Evolutionary conservation across 1,284 basidiomycete genomes (phyloP), one percentile per base, ranked within the genome.

Genomic region (Trichosporon sp.): DNA sequence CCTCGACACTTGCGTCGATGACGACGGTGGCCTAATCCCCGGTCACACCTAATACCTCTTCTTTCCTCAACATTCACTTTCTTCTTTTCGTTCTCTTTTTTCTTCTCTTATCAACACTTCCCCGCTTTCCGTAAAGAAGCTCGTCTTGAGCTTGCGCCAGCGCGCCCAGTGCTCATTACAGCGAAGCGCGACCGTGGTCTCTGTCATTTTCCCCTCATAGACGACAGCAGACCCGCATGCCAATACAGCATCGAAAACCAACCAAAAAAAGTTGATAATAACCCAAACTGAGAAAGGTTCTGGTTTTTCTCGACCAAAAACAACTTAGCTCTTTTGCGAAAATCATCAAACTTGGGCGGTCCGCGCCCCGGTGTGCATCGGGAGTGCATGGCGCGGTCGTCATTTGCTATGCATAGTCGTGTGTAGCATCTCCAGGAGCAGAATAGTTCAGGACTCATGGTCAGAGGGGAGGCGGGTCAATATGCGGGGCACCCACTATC

Each of bases 71-170:
- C n/a, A 21, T 54, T 54, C 16, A 19, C 19, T 54, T 12, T 54
- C 21, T 26, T 26, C 21, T 21, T 61, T 61, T 46, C 43, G 43
- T 46, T 46, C 43, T 46, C 43, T 46, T 46, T n/a, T 46, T 43
- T 51, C 8, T 26, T 26, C 26, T 26, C 26, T 54, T 61, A 26
- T 26, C 51, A 54, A 19, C 51, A 54, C 26, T 35, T 61, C 56
- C 56, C 56, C 56, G 56, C 56, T 61, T 35, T 61, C 31, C 56
- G 56, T 61, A 61, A 61, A 61, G 31, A 56, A 31, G 54, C 54
- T 56, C 54, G 56, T 61, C 5, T 61, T 31, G 56, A 61, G 56
- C 56, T 61, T 35, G 26, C 26, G 54, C 21, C 26, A 12, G 26
- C 54, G 35, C 35, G 56, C n/a, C n/a, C 26, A 61, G 56, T 32